A percentile compares a stretch with the other conserved stretches of the same genome.
phyloP scores from a whole-genome alignment of 129 eudicot species.

The Ambrosia trifida region DNA sequence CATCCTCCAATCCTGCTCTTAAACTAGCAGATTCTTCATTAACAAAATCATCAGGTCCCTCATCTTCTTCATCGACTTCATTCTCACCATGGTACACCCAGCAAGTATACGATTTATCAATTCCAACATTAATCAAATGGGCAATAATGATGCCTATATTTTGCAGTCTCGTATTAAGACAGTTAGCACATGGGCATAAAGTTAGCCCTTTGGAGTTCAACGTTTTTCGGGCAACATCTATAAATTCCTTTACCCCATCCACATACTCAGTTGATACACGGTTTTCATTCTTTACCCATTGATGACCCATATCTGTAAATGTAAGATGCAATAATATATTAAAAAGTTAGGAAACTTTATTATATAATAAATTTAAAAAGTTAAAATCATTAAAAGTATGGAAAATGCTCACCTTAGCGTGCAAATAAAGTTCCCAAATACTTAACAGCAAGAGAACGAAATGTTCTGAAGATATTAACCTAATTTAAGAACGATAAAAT shows the following conservation, averaged over 20 bases:
- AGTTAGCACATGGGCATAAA: slow-evolving; percentile 12
- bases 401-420: too few relatives aligned
- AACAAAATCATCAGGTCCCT: neutral
- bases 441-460: too few relatives aligned
- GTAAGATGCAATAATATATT: too few relatives aligned
- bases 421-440: too few relatives aligned
- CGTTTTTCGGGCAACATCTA: neutral
- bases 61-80: neutral
- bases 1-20: slow-evolving; percentile 18
- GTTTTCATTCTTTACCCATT: neutral
- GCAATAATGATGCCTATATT: neutral
- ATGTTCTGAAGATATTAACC: too few relatives aligned
- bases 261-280: neutral
- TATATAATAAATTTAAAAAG: too few relatives aligned
- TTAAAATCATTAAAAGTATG: too few relatives aligned
- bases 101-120: slow-evolving; percentile 7
- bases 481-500: too few relatives aligned
- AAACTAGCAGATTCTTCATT: neutral
- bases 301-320: neutral
- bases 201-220: neutral
- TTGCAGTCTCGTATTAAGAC: neutral
- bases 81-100: slow-evolving; percentile 15
- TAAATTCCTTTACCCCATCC: neutral
- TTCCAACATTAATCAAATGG: neutral
- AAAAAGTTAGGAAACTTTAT: too few relatives aligned